Percentiles rank a stretch among this genome's conserved stretches.
Evolutionary conservation across 768 basidiomycete species (phyloP).

Genomic region (Pleurotus tuoliensis): DNA sequence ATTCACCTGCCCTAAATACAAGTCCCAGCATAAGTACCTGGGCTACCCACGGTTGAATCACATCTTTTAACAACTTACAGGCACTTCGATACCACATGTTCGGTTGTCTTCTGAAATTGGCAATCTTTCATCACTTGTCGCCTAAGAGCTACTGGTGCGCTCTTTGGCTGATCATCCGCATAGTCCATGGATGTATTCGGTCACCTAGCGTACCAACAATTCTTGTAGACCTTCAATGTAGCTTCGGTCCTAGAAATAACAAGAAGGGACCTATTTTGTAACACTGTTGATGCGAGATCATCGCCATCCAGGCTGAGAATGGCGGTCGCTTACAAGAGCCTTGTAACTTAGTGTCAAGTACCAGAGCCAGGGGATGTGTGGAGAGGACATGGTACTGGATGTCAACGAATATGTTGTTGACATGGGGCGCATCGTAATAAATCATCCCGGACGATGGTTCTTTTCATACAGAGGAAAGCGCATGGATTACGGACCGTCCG

Average conservation of each 20-base stretch:
- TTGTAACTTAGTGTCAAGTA: too few relatives aligned
- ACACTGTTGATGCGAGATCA: neutral
- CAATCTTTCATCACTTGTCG: conserved; percentile 48
- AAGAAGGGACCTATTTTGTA: too few relatives aligned
- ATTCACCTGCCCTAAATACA: conserved; percentile 14
- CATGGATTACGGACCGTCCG: too few relatives aligned
- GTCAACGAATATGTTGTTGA: too few relatives aligned
- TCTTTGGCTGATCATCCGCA: conserved; percentile 62
- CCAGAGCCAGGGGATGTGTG: too few relatives aligned
- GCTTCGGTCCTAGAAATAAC: too few relatives aligned
- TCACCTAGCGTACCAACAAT: conserved; percentile 64
- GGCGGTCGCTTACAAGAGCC: too few relatives aligned
- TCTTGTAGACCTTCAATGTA: neutral
- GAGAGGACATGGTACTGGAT: too few relatives aligned
- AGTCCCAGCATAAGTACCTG: neutral
- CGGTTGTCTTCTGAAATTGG: conserved; percentile 32
- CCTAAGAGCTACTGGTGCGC: conserved; percentile 58
- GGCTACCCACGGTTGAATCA: conserved; percentile 3
- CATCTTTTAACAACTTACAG: conserved; percentile 71
- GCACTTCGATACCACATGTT: conserved; percentile 54
- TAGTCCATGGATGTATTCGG: conserved; percentile 41
- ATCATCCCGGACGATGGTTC: too few relatives aligned
- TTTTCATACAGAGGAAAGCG: too few relatives aligned
- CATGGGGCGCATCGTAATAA: too few relatives aligned
- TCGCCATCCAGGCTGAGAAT: too few relatives aligned